Conservation (phyloP, 176 grass and related monocot species). For the Tillandsia fasciculata region DNA sequence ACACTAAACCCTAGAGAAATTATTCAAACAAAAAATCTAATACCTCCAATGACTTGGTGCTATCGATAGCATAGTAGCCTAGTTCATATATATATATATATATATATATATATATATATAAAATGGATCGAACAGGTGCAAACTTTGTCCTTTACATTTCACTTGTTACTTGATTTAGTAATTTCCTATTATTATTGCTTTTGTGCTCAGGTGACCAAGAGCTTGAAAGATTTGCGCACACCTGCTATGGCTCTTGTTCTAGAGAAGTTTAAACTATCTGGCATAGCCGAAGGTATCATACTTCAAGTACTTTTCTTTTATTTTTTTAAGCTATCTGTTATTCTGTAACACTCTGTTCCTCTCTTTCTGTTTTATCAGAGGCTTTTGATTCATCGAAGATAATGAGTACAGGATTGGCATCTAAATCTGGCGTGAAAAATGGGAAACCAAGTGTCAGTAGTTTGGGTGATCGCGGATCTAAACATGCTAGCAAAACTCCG, state of each 20-base stretch:
- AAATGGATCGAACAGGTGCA: too few relatives aligned
- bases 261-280: constrained; percentile 67
- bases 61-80: too few relatives aligned
- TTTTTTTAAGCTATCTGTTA: not conserved
- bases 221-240: constrained; percentile 83
- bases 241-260: constrained; percentile 75
- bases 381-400: constrained; percentile 59
- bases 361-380: constrained; percentile 32
- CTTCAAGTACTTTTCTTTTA: constrained; percentile 3
- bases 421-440: constrained; percentile 65
- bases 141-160: not conserved
- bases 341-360: constrained; percentile 23
- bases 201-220: constrained; percentile 49
- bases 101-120: too few relatives aligned
- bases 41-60: too few relatives aligned
- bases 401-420: constrained; percentile 44
- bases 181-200: not conserved
- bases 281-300: constrained; percentile 59
- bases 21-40: too few relatives aligned
- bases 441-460: constrained; percentile 43
- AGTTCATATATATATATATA: too few relatives aligned
- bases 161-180: constrained; percentile 2
- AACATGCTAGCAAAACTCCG: constrained; percentile 42
- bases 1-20: too few relatives aligned
- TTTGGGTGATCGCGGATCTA: constrained; percentile 50